Conservation (phyloP, 768 basidiomycete genomes). For the Termitomyces sp. region DNA sequence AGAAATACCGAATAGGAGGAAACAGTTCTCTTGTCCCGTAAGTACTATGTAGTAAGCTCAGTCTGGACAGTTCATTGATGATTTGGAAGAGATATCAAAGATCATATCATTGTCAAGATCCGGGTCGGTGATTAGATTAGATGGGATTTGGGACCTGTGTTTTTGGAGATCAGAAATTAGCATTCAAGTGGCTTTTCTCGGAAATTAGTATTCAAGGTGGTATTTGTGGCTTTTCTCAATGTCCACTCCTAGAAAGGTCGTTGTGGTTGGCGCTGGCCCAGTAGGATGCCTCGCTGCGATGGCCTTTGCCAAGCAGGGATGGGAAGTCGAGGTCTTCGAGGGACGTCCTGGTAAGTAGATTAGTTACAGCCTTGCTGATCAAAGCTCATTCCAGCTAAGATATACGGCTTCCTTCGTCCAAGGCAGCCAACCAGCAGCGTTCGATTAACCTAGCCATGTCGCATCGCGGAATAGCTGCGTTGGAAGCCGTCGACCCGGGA, state of each 20-base stretch:
- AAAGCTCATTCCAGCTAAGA: constrained; percentile 37
- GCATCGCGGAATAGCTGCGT: constrained; percentile 85
- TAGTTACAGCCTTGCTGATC: not conserved
- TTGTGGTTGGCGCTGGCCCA: constrained; percentile 85
- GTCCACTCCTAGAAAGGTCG: constrained; percentile 38
- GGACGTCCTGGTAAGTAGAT: constrained; percentile 58
- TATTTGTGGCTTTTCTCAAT: constrained; percentile 11
- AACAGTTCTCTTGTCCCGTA: not conserved
- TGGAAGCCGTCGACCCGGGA: constrained; percentile 73
- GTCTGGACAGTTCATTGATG: too few species aligned
- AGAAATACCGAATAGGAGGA: not conserved
- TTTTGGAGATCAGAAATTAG: not conserved
- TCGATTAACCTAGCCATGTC: constrained; percentile 98
- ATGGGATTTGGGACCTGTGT: constrained; percentile 14
- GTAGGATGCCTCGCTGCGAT: constrained; percentile 92
- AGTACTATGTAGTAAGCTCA: too few species aligned
- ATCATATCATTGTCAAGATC: not conserved
- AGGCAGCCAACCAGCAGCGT: constrained; percentile 63
- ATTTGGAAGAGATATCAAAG: too few species aligned
- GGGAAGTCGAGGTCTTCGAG: constrained; percentile 80
- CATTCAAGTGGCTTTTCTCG: too few species aligned
- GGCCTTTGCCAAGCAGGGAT: constrained; percentile 82
- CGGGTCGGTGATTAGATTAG: constrained; percentile 10
- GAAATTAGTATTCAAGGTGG: too few species aligned
- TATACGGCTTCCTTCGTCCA: constrained; percentile 69